Evolutionary conservation across 78 protist species (phyloP).

Genomic region (Paratrimastix pyriformis): DNA sequence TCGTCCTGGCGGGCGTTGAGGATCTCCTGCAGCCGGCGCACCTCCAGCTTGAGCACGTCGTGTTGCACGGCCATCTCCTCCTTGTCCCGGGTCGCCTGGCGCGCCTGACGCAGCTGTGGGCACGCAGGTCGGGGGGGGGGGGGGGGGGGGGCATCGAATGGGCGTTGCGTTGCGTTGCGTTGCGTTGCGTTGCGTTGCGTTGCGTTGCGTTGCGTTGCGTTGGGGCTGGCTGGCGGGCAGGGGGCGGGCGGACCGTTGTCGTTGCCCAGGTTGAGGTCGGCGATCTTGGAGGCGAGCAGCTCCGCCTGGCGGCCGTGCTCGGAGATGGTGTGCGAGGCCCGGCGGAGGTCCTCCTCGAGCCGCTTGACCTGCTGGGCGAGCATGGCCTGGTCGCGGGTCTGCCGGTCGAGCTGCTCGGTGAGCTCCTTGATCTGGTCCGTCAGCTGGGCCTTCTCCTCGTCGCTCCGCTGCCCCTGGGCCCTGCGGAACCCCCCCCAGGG

Average conservation of each 20-base stretch:
- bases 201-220: too few species aligned
- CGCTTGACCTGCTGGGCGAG: slow-evolving; percentile 30
- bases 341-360: slow-evolving; percentile 8
- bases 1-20: slow-evolving; percentile 34
- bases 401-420: slow-evolving; percentile 26
- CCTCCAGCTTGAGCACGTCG: slow-evolving; percentile 57
- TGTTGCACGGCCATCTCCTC: slow-evolving; percentile 38
- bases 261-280: neutral
- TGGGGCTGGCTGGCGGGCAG: too few species aligned
- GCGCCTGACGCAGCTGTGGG: too few species aligned
- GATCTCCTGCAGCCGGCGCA: slow-evolving; percentile 30
- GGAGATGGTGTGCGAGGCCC: neutral
- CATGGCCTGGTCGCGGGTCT: slow-evolving; percentile 16
- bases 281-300: neutral
- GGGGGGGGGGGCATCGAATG: too few species aligned
- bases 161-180: too few species aligned
- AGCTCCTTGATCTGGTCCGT: slow-evolving; percentile 33
- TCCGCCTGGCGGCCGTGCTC: slow-evolving; percentile 7
- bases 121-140: too few species aligned
- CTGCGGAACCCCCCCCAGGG: too few species aligned
- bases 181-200: too few species aligned
- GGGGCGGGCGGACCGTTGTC: slow-evolving; percentile 21
- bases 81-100: slow-evolving; percentile 21
- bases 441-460: slow-evolving; percentile 42
- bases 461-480: slow-evolving; percentile 46